phyloP scores from a whole-genome alignment of 768 basidiomycete species.

The Candolleomyces efflorescens region DNA sequence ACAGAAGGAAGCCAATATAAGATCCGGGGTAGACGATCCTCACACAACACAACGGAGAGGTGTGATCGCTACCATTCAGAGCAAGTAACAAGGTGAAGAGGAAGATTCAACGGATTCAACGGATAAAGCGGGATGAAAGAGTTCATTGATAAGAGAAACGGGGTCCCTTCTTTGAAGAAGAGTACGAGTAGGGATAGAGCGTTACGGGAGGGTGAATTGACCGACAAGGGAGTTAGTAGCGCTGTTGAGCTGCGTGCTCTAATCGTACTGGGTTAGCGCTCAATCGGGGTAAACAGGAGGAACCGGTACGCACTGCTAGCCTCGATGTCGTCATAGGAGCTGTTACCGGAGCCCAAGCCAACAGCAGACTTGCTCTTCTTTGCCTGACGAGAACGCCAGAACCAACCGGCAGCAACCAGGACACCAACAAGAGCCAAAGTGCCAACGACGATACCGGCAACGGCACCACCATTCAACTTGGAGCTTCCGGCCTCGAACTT shows the following conservation, averaged over 20 bases:
- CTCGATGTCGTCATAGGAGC: slow-evolving; percentile 7
- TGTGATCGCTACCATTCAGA: too few relatives aligned
- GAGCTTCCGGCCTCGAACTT: background rate
- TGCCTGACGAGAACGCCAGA: slow-evolving; percentile 8
- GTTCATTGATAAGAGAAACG: background rate
- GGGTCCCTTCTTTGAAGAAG: background rate
- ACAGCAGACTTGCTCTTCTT: background rate
- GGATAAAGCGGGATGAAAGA: background rate
- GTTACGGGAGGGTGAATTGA: background rate
- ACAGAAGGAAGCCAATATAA: too few relatives aligned
- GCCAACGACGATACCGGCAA: slow-evolving; percentile 16
- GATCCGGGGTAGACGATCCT: too few relatives aligned
- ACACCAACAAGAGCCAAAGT: slow-evolving; percentile 7
- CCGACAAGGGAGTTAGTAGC: background rate
- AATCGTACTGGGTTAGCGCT: background rate
- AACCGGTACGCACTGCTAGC: background rate
- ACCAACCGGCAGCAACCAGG: slow-evolving; percentile 7
- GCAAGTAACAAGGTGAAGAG: background rate
- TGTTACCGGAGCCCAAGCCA: slow-evolving; percentile 4
- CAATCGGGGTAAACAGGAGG: too few relatives aligned
- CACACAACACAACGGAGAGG: too few relatives aligned
- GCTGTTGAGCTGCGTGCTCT: background rate
- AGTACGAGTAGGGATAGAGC: background rate
- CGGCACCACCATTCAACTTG: slow-evolving; percentile 9
- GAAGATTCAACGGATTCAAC: background rate